Conservation (phyloP, 2,329 filamentous ascomycete genomes). For the Fusarium robinianum region DNA sequence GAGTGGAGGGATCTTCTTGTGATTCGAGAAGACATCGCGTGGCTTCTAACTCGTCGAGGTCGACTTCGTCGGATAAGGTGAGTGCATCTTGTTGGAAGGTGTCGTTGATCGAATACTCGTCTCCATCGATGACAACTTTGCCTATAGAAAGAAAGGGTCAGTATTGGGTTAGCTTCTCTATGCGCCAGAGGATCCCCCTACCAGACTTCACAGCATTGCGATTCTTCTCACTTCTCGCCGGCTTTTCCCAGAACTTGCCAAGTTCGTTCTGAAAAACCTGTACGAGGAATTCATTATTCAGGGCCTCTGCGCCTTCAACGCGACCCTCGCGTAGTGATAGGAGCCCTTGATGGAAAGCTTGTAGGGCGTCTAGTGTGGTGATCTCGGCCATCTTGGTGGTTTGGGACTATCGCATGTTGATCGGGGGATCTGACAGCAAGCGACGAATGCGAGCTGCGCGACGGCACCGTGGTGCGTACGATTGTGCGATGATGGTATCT, state of each 20-base stretch:
- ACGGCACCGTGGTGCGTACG: slow-evolving; percentile 31
- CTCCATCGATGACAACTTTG: slow-evolving; percentile 72
- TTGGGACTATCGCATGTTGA: slow-evolving; percentile 53
- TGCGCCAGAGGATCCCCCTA: slow-evolving; percentile 42
- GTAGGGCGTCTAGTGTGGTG: slow-evolving; percentile 74
- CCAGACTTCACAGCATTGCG: slow-evolving; percentile 72
- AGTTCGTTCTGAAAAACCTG: slow-evolving; percentile 74
- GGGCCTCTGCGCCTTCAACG: slow-evolving; percentile 62
- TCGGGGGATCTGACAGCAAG: slow-evolving; percentile 25
- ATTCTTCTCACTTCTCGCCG: slow-evolving; percentile 73
- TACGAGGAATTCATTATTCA: slow-evolving; percentile 71
- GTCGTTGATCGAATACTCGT: slow-evolving; percentile 80
- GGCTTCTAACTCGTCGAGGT: slow-evolving; percentile 87
- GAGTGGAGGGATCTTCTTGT: slow-evolving; percentile 67
- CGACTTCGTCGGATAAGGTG: slow-evolving; percentile 82
- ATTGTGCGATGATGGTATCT: slow-evolving; percentile 31
- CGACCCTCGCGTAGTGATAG: slow-evolving; percentile 73
- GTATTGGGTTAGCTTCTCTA: slow-evolving; percentile 9
- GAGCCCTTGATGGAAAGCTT: slow-evolving; percentile 85
- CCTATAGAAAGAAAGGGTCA: slow-evolving; percentile 55
- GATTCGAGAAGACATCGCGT: slow-evolving; percentile 76
- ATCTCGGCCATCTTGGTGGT: slow-evolving; percentile 69
- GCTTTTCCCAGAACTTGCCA: slow-evolving; percentile 74
- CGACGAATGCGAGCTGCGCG: slow-evolving; percentile 26
- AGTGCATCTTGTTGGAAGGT: slow-evolving; percentile 84